phyloP scores from a whole-genome alignment of 192 early-diverging fungal species.

The Bifiguratus adelaidae region DNA sequence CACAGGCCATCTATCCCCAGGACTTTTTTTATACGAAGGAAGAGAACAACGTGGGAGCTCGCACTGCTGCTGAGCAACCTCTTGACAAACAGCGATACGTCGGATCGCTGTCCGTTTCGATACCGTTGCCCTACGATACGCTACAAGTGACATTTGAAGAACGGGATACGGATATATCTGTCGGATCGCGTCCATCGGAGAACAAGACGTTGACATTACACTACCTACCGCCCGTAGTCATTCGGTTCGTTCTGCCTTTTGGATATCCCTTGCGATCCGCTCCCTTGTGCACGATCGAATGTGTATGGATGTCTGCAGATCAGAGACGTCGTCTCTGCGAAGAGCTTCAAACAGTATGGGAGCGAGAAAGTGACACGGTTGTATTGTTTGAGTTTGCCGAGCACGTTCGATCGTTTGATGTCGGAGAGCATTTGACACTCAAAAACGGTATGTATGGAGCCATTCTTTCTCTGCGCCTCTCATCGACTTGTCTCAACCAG shows the following conservation, averaged over 20 bases:
- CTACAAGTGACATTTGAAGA: no score
- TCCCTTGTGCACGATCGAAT: slow-evolving; percentile 5
- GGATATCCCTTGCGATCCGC: slow-evolving; percentile 6
- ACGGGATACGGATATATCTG: slow-evolving; percentile 1
- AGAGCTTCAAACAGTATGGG: slow-evolving; percentile 8
- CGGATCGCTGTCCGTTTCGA: slow-evolving; percentile 3
- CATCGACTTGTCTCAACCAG: background rate
- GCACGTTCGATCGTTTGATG: background rate
- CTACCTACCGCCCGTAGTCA: slow-evolving; percentile 11
- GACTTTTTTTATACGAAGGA: slow-evolving; percentile 12
- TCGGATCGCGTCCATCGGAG: background rate
- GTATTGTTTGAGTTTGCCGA: background rate
- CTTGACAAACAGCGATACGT: no score
- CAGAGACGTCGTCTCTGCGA: slow-evolving; percentile 1
- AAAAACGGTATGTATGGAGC: background rate
- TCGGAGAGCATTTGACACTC: background rate
- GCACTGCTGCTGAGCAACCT: no score
- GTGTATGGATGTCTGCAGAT: slow-evolving; percentile 9
- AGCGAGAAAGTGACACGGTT: slow-evolving; percentile 10
- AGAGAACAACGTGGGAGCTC: background rate
- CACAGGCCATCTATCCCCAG: slow-evolving; percentile 13
- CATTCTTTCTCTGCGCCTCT: no score
- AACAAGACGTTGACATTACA: slow-evolving; percentile 4
- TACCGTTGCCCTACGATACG: background rate
- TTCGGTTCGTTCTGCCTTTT: slow-evolving; percentile 12